Evolutionary conservation across 768 basidiomycete genomes (phyloP), one percentile per base, ranked within the genome.

Genomic region (Lentinus tigrinus): DNA sequence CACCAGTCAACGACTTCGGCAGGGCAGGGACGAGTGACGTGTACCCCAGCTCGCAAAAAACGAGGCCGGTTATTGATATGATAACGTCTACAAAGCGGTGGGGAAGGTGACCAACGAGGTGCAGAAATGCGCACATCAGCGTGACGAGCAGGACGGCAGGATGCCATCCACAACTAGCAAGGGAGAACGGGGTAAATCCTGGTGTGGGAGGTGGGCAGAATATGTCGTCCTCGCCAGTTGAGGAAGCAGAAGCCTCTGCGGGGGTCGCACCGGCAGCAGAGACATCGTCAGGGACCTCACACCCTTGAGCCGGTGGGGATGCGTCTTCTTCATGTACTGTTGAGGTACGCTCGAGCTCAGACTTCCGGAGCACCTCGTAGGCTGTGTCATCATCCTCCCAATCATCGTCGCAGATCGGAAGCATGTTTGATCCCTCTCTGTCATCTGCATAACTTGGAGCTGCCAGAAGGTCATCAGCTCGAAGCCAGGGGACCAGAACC

Each of bases 71-170:
- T 1, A 58, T 50, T 1, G 44, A 21, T 2, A 58, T 43, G 13
- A 47, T 34, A 6, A 40, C 44, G 16, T 58, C 23, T 11, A 49
- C 52, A 11, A 52, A 52, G 0, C 51, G 23, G 19, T 46, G 52
- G 1, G 57, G 51, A 9, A 58, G 50, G 23, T 58, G 57, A 5
- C 42, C 57, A 0, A 36, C 27, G 23, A 58, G 44, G 17, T 58
- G 57, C 0, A 58, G 51, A 49, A 49, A 58, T 0, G 57, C 14
- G 7, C 23, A 34, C 0, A 58, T 42, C 0, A 58, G 26, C 43
- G 44, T 52, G 0, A 44, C 43, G n/a, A 58, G 37, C 9, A 52
- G 24, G 13, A 58, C 43, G 1, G 44, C 31, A 1, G 57, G 57
- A 13, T 43, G 56, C 14, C 39, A 42, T 31, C 28, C 28, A 31